Conservation (phyloP, 352 stramenopile genomes). For the Aphanomyces cochlioides region DNA sequence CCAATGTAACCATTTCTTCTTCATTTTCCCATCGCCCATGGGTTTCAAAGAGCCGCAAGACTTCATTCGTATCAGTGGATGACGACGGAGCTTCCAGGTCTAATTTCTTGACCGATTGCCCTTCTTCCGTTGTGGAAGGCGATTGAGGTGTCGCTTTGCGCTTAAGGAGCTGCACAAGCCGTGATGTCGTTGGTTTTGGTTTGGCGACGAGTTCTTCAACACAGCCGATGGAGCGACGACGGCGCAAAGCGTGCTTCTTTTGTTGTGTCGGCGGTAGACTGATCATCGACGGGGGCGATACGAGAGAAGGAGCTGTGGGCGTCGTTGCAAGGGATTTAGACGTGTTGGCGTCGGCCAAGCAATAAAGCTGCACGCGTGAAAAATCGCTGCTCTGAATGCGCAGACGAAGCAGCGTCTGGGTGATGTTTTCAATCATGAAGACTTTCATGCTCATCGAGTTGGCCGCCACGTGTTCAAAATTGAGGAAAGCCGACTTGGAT, state of each 20-base stretch:
- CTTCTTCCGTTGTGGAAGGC: background rate
- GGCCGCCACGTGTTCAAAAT: slow-evolving; percentile 82
- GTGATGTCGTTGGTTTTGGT: slow-evolving; percentile 13
- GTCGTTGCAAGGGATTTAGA: background rate
- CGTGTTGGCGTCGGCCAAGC: slow-evolving; percentile 35
- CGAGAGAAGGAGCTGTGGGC: slow-evolving; percentile 1
- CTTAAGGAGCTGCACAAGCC: slow-evolving; percentile 17
- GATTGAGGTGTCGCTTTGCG: background rate
- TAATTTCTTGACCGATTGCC: background rate
- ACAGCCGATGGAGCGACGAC: slow-evolving; percentile 25
- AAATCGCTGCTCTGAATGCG: slow-evolving; percentile 74
- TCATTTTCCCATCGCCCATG: slow-evolving; percentile 67
- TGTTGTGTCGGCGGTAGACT: background rate
- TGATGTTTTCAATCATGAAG: slow-evolving; percentile 87
- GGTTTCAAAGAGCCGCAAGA: slow-evolving; percentile 43
- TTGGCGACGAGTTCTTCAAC: slow-evolving; percentile 23
- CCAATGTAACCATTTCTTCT: slow-evolving; percentile 72
- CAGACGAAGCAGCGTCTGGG: slow-evolving; percentile 70
- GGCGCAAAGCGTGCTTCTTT: slow-evolving; percentile 4
- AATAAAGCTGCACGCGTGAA: slow-evolving; percentile 69
- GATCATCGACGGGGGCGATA: slow-evolving; percentile 20
- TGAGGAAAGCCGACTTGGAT: slow-evolving; percentile 79
- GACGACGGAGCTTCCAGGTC: background rate
- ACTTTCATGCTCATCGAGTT: slow-evolving; percentile 84
- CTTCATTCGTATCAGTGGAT: slow-evolving; percentile 11